Conservation (phyloP, 1,284 basidiomycete genomes). For the Rhodotorula mucilaginosa region DNA sequence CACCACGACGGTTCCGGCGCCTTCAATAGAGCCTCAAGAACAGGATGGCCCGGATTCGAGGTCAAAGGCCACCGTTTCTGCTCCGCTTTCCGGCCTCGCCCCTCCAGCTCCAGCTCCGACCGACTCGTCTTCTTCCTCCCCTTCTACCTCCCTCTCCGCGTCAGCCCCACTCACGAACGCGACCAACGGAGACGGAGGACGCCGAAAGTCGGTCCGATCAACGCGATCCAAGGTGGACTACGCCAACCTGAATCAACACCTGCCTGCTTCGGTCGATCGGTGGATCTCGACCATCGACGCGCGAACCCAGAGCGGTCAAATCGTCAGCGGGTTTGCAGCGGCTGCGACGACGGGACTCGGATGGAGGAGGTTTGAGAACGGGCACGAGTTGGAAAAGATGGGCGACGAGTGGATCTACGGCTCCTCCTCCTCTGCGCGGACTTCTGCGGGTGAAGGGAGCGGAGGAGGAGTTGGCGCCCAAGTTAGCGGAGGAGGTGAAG, state of each 20-base stretch:
- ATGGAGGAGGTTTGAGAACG: constrained; percentile 64
- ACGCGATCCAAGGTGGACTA: constrained; percentile 60
- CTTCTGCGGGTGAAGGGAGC: constrained; percentile 25
- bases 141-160: not conserved
- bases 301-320: constrained; percentile 49
- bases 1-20: too few species aligned
- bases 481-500: constrained; percentile 41
- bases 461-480: not conserved
- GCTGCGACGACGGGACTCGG: not conserved
- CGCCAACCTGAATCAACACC: constrained; percentile 60
- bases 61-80: not conserved
- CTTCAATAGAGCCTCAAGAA: too few species aligned
- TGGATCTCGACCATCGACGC: constrained; percentile 67
- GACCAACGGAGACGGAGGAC: too few species aligned
- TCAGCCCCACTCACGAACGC: not conserved
- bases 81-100: not conserved
- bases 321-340: constrained; percentile 53
- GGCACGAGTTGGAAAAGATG: constrained; percentile 58
- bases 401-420: constrained; percentile 65
- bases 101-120: too few species aligned
- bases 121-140: not conserved
- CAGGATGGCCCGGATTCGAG: not conserved
- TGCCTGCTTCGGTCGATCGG: constrained; percentile 59
- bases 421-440: constrained; percentile 48
- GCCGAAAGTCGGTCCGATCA: constrained; percentile 29